A percentile compares a stretch with the other conserved stretches of the same genome.
Evolutionary conservation across 208 protist genomes (phyloP).

Genomic region (Trypanosomatidae sp.): DNA sequence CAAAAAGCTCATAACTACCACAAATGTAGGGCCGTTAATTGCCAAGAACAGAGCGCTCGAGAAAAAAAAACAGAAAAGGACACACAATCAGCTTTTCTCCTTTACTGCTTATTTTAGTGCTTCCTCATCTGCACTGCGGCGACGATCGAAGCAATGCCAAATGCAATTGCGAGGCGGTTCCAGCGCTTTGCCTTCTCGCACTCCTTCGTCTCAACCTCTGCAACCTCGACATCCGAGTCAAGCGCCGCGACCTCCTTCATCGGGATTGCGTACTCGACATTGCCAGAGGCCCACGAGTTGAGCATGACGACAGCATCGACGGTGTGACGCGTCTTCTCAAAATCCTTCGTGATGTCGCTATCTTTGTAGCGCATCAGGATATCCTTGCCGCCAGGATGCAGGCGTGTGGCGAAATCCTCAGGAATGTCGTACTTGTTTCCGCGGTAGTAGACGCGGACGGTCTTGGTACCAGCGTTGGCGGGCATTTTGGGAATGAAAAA

Average conservation of each 20-base stretch:
- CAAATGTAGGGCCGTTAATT: too few relatives aligned
- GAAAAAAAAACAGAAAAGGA: too few relatives aligned
- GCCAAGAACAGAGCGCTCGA: too few relatives aligned
- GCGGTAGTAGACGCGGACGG: too few relatives aligned
- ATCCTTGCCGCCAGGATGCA: slow-evolving; percentile 39
- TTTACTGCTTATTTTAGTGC: background rate
- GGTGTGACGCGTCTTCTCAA: slow-evolving; percentile 35
- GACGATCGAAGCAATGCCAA: background rate
- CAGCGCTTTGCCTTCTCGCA: background rate
- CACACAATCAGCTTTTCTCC: too few relatives aligned
- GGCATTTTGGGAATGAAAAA: too few relatives aligned
- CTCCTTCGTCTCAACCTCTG: background rate
- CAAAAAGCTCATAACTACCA: too few relatives aligned
- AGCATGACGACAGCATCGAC: slow-evolving; percentile 31
- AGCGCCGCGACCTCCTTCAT: too few relatives aligned
- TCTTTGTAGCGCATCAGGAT: slow-evolving; percentile 22
- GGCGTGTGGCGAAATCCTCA: slow-evolving; percentile 27
- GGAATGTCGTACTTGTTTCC: slow-evolving; percentile 42
- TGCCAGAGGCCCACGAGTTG: slow-evolving; percentile 30
- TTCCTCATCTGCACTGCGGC: background rate
- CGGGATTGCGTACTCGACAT: too few relatives aligned
- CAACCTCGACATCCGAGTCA: too few relatives aligned
- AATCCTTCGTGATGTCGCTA: slow-evolving; percentile 40
- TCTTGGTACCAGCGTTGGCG: too few relatives aligned
- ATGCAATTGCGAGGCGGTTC: background rate